Evolutionary conservation across 495 filamentous ascomycete genomes (phyloP), one percentile per base, ranked within the genome.

Genomic region (Sordaria brevicollis): DNA sequence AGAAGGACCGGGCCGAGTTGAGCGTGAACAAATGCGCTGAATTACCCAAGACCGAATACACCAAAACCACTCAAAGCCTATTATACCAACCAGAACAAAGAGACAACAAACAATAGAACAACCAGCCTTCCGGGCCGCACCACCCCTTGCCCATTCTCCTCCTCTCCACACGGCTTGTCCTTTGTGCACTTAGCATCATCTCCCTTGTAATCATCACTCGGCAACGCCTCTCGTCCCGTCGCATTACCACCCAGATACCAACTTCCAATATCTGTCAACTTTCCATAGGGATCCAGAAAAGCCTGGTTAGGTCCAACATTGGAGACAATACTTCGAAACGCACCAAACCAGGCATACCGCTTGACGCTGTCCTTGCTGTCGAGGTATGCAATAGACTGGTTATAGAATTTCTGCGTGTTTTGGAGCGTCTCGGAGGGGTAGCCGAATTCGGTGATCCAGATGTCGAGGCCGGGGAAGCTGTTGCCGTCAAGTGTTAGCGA

Each of bases 401-500:
- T 90, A 72, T 83, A 90, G 74, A 88, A 88, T 2, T 69, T 67
- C 72, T 91, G 84, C 25, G 85, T 85, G 4, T 79, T 79, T 13
- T 73, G 43, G 62, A 89, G 73, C 7, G 71, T 73, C 67, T 81
- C 74, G 73, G 83, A 73, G 35, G 80, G 65, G 65, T 77, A 75
- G 29, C 85, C 88, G 74, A 82, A 88, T 73, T 90, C 87, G 9
- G 86, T 88, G 11, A 90, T 76, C 88, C 88, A 90, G 65, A 89
- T 80, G 11, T 77, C 78, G 71, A 77, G 80, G 65, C 83, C 81
- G 49, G 81, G 81, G 72, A 83, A 87, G 62, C 75, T 76, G 62
- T 37, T 13, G 6, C 3, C 19, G 21, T 57, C 65, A 17, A 35
- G 17, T 19, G 29, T 67, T 33, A 41, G 25, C 17, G 21, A n/a